phyloP scores from a whole-genome alignment of 345 rosid genomes.

The Sisymbrium altissimum region DNA sequence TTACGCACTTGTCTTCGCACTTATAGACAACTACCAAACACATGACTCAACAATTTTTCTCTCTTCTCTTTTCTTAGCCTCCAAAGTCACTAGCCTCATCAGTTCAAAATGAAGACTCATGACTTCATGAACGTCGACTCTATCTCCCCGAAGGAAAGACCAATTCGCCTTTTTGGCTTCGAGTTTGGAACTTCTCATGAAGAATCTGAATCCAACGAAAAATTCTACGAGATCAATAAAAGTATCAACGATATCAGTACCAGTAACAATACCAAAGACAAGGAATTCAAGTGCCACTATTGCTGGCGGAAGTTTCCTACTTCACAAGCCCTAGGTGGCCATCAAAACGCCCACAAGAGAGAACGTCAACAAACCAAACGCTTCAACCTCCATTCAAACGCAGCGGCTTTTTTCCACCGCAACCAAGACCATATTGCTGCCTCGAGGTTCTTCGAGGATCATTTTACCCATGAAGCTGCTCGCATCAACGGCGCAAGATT shows the following conservation, averaged over 20 bases:
- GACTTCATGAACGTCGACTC: slow-evolving; percentile 66
- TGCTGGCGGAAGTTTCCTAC: slow-evolving; percentile 41
- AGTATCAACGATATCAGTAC: background rate
- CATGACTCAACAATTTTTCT: background rate
- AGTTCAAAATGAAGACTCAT: slow-evolving; percentile 35
- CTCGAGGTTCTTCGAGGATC: slow-evolving; percentile 12
- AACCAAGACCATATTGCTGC: slow-evolving; percentile 7
- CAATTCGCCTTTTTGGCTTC: slow-evolving; percentile 65
- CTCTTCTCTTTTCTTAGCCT: background rate
- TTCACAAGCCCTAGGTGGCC: slow-evolving; percentile 58
- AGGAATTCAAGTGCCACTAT: slow-evolving; percentile 47
- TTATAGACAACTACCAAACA: slow-evolving; percentile 3
- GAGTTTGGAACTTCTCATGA: slow-evolving; percentile 44
- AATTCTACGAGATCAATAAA: background rate
- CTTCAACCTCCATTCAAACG: slow-evolving; percentile 34
- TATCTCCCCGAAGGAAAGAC: slow-evolving; percentile 45
- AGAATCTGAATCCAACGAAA: slow-evolving; percentile 15
- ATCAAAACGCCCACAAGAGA: slow-evolving; percentile 56
- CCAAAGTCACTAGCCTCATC: background rate
- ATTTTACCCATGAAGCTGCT: slow-evolving; percentile 7
- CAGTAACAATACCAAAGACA: slow-evolving; percentile 23
- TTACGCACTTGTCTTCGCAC: slow-evolving; percentile 10
- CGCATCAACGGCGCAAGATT: slow-evolving; percentile 17
- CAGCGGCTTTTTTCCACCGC: slow-evolving; percentile 21
- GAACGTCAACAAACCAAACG: slow-evolving; percentile 50